Conservation (phyloP, 352 stramenopile genomes). For the Peronospora farinosa region DNA sequence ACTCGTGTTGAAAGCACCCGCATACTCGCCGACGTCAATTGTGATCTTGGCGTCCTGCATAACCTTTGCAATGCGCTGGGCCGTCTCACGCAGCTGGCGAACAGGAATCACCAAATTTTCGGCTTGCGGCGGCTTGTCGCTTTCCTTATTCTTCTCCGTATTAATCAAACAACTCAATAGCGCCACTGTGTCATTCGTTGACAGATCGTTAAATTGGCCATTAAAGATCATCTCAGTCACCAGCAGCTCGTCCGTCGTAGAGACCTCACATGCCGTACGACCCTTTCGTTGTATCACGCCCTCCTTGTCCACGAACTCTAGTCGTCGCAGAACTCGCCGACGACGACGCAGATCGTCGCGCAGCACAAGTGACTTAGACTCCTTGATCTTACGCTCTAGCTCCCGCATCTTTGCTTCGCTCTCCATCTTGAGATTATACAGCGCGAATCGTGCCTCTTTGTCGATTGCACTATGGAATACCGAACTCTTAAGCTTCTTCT, state of each 20-base stretch:
- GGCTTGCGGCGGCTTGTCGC: slow-evolving; percentile 68
- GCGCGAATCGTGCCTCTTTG: slow-evolving; percentile 71
- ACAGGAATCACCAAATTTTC: slow-evolving; percentile 86
- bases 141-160: slow-evolving; percentile 90
- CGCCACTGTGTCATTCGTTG: slow-evolving; percentile 93
- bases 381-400: slow-evolving; percentile 91
- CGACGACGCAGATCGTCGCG: slow-evolving; percentile 93
- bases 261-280: slow-evolving; percentile 97
- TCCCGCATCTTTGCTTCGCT: slow-evolving; percentile 88
- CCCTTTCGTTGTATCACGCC: slow-evolving; percentile 99
- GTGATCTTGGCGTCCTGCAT: slow-evolving; percentile 89
- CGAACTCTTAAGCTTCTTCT: slow-evolving; percentile 61
- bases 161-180: slow-evolving; percentile 96
- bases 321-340: slow-evolving; percentile 92
- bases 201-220: slow-evolving; percentile 97
- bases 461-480: slow-evolving; percentile 67
- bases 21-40: slow-evolving; percentile 97
- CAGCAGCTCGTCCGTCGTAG: slow-evolving; percentile 96
- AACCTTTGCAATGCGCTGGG: slow-evolving; percentile 86
- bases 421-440: slow-evolving; percentile 91
- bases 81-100: slow-evolving; percentile 92
- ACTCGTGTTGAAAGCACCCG: slow-evolving; percentile 95
- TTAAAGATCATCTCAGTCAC: slow-evolving; percentile 98
- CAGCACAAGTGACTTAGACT: slow-evolving; percentile 93
- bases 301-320: slow-evolving; percentile 94